phyloP scores from a whole-genome alignment of 139 green algal genomes.

The Micractinium conductrix region DNA sequence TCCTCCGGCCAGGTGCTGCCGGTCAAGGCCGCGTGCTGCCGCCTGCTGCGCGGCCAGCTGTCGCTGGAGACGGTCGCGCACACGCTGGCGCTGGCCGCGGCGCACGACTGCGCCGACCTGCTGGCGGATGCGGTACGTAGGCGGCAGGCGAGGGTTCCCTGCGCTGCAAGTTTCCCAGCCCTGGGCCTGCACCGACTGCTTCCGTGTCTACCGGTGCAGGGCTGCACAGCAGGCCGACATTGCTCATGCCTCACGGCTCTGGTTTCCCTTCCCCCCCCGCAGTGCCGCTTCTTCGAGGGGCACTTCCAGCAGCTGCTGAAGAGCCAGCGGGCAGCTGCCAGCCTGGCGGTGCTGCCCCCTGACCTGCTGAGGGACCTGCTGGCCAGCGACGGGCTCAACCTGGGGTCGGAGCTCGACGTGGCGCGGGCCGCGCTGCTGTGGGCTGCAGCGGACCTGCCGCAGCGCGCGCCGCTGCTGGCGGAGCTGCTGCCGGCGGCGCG shows the following conservation, averaged over 20 bases:
- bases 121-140: conserved; percentile 14
- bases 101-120: conserved; percentile 35
- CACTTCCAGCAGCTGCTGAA: conserved; percentile 36
- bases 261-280: background rate
- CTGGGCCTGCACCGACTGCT: no score
- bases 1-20: background rate
- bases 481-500: conserved; percentile 28
- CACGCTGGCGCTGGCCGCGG: conserved; percentile 34
- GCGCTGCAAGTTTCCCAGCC: no score
- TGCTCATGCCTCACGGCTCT: no score
- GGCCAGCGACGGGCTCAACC: conserved; percentile 24
- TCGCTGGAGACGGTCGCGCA: conserved; percentile 20
- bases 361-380: conserved; percentile 31
- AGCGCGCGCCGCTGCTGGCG: background rate
- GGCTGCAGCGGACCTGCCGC: conserved; percentile 1
- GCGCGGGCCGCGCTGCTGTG: conserved; percentile 22
- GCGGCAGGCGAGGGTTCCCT: no score
- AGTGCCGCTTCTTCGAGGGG: conserved; percentile 34
- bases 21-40: conserved; percentile 31
- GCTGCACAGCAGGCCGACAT: no score
- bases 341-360: conserved; percentile 27
- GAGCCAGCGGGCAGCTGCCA: background rate
- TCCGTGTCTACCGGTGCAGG: no score
- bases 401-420: conserved; percentile 30
- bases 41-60: conserved; percentile 28